Conservation (phyloP, 192 early-diverging fungal genomes). For the Linnemannia exigua region DNA sequence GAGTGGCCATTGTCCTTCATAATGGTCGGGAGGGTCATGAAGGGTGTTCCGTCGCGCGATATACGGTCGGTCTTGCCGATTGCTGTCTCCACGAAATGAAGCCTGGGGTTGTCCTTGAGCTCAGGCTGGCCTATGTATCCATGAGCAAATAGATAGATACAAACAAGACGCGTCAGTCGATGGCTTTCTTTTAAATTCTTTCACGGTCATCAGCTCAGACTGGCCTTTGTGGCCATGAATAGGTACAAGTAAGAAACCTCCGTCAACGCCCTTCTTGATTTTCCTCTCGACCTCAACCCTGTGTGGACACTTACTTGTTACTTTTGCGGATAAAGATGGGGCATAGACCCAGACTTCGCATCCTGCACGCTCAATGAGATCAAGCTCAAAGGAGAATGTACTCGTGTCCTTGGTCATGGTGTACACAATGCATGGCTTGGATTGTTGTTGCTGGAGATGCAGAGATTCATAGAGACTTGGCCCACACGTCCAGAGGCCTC, state of each 20-base stretch:
- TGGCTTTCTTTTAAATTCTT: too few relatives aligned
- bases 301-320: neutral
- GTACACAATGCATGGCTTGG: neutral
- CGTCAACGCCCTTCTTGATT: too few relatives aligned
- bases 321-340: neutral
- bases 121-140: neutral
- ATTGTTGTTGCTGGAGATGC: neutral
- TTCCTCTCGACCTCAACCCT: neutral
- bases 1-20: slow-evolving; percentile 19
- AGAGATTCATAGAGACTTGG: neutral
- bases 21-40: slow-evolving; percentile 6
- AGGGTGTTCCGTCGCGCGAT: neutral
- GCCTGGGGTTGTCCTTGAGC: neutral
- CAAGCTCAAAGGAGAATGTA: neutral
- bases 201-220: neutral
- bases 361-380: neutral
- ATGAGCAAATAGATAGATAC: neutral
- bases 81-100: slow-evolving; percentile 19
- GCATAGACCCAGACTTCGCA: neutral
- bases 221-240: neutral
- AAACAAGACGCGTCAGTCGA: neutral
- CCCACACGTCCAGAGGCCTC: neutral
- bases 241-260: neutral
- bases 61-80: slow-evolving; percentile 1
- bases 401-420: neutral